Percentiles rank a stretch among this genome's conserved stretches.
phyloP scores from a whole-genome alignment of 352 stramenopile genomes.

The Phytophthora quininea region DNA sequence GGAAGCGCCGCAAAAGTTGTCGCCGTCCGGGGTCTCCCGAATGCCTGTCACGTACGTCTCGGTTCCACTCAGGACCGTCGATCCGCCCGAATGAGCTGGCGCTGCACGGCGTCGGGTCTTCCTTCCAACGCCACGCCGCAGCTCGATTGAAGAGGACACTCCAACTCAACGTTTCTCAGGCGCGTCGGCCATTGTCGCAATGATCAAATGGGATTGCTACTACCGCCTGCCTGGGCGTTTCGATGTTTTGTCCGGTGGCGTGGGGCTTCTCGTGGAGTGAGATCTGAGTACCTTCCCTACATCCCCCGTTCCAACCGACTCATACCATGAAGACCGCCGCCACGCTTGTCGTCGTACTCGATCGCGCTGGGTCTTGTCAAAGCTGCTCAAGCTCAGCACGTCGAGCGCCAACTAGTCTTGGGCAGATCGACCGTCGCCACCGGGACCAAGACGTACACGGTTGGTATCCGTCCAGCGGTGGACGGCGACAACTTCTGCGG shows the following conservation, averaged over 20 bases:
- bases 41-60: conserved; percentile 36
- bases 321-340: conserved; percentile 18
- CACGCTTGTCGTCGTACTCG: conserved; percentile 9
- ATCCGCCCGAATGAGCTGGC: not conserved
- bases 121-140: conserved; percentile 1
- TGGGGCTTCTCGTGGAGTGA: not conserved
- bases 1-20: conserved; percentile 4
- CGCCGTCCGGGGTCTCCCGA: conserved; percentile 6
- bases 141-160: not conserved
- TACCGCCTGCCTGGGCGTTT: too few relatives aligned
- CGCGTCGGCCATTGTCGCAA: too few relatives aligned
- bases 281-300: conserved; percentile 13
- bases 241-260: too few relatives aligned
- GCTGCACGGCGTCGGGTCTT: conserved; percentile 4
- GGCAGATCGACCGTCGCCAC: conserved; percentile 37
- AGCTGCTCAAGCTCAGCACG: conserved; percentile 3
- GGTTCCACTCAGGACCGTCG: conserved; percentile 25
- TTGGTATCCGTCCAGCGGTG: conserved; percentile 20
- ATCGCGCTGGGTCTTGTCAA: conserved; percentile 9
- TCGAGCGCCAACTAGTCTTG: conserved; percentile 32
- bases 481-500: conserved; percentile 22
- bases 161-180: too few relatives aligned
- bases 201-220: too few relatives aligned
- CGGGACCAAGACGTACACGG: conserved; percentile 40
- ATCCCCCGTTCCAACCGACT: conserved; percentile 13